These are phyloP conservation scores for Pseudogymnoascus sp. DNA, from an alignment of 2,329 filamentous ascomycete species.

Conservation along the genomic window DNA sequence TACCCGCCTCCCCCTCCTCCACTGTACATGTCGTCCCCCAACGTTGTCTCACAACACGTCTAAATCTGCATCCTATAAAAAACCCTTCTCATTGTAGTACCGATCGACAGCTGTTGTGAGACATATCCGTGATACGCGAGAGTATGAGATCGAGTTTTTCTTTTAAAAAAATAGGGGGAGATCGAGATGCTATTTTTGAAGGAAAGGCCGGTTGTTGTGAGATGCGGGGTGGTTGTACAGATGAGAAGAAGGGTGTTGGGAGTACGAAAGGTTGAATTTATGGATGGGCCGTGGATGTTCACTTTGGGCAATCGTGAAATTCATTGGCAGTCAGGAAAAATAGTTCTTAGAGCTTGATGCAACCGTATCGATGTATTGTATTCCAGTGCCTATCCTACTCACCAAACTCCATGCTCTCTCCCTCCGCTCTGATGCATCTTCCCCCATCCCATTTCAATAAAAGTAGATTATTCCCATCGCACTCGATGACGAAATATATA, in stretches of 20 bases:
- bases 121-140: slow-evolving; percentile 2
- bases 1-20: neutral
- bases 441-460: neutral
- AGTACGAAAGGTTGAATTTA: neutral
- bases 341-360: neutral
- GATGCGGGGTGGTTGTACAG: neutral
- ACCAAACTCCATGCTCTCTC: neutral
- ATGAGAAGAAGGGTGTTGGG: neutral
- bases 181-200: too few relatives aligned
- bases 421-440: neutral
- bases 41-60: neutral
- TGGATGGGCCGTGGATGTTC: neutral
- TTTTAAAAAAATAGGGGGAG: too few relatives aligned
- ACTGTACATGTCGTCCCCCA: neutral
- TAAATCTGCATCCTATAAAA: neutral
- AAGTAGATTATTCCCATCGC: neutral
- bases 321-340: too few relatives aligned
- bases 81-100: neutral
- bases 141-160: neutral
- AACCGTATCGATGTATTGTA: neutral
- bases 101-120: neutral
- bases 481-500: neutral
- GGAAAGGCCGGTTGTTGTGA: neutral
- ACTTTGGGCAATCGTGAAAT: too few relatives aligned
- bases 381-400: neutral